Base-by-base conservation (phyloP, 805 yeast species). In the Blastobotrys mokoenaii region DNA sequence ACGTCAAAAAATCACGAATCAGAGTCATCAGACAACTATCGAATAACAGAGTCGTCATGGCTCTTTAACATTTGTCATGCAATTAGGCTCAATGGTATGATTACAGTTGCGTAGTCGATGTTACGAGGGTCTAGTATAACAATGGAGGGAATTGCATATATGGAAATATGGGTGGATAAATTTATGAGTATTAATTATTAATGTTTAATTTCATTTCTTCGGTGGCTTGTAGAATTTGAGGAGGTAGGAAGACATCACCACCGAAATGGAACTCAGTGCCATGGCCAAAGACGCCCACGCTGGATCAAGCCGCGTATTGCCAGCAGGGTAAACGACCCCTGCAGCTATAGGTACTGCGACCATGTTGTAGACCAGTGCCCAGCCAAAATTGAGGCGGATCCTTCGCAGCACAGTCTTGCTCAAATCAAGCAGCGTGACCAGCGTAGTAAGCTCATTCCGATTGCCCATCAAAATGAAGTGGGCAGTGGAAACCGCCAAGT, bases 341-440 rank as follows among this genome's bases (percentile, higher is more conserved):
- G 94, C 90, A 0, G 97, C 96, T 53, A 90, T 74, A 2, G 97
- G 98, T 31, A 90, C 72, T 82, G 93, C 90, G 25, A 84, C 67
- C 14, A 84, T 36, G 57, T 90, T 90, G 65, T 90, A 90, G 37
- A 87, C 67, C 7, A 82, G 74, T 1, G 97, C 96, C 83, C 96
- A 84, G 46, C 84, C 61, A 54, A 90, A 85, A 62, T 93, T 93
- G 64, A 81, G 59, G 59, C 82, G 84, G 51, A 90, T 84, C 51
- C 87, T 75, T 31, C 64, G 62, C 60, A 89, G 82, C 0, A 96
- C 87, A 30, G 71, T 73, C 38, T 70, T 67, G 0, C 95, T 79
- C 10, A 90, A 75, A 47, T 82, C 84, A 27, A 84, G 59, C 33
- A 84, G 64, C 0, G 78, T 73, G 32, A 80, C 67, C 38, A 84